Evolutionary conservation across 257 asterid genomes (phyloP), one percentile per base, ranked within the genome.

Genomic region (Misopates orontium): DNA sequence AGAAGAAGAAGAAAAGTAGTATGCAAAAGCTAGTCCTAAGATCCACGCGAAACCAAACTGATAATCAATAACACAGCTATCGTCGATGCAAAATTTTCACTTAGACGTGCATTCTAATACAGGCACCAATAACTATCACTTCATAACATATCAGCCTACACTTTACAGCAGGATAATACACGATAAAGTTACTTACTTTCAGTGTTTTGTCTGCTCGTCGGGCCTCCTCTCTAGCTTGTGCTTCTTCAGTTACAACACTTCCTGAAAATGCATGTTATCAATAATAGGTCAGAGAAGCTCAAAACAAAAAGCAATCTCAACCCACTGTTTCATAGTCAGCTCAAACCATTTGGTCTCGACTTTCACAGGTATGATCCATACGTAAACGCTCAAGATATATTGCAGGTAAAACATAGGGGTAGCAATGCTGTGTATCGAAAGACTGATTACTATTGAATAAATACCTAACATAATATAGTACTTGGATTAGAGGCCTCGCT

Each of bases 401-500:
- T 18, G 63, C 48, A 53, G 44, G 14, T 42, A 52, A 15, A 51
- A n/a, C 40, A 32, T 22, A 20, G 13, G 39, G 19, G 39, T 15
- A 52, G 18, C 12, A 42, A 52, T 15, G 51, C 18, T 39, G 36
- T 28, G n/a, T 28, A 28, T 19, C 1, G 23, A 11, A 40, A 47
- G 41, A 42, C 14, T 22, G 15, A 12, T 64, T 61, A n/a, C 41
- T 10, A 22, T 41, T 23, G 22, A 25, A 39, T 31, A 21, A 41
- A 7, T n/a, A 19, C 13, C 44, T 19, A 63, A 31, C 59, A 64
- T 5, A 28, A 42, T 47, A 71, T 15, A 42, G 54, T 64, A 92
- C 98, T 96, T 79, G 85, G 67, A 68, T 60, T 60, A 62, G 90
- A 77, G 62, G 78, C 49, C 64, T 73, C 74, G 18, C 60, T 80